Evolutionary conservation across 1,284 basidiomycete species (phyloP).

Genomic region (Rhodotorula sp.): DNA sequence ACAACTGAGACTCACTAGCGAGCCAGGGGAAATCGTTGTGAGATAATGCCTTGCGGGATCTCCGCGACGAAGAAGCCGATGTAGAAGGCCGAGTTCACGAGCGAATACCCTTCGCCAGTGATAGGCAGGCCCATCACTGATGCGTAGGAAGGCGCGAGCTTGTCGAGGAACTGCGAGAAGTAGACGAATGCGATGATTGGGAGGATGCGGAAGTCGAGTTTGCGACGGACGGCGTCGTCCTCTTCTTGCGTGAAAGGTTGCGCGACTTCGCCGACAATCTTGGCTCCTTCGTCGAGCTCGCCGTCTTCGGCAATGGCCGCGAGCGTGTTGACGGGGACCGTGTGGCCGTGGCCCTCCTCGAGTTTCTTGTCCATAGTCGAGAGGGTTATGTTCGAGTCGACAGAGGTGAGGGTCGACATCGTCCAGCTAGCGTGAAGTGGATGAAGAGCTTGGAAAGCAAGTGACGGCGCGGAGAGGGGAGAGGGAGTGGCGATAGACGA

Average conservation of each 20-base stretch:
- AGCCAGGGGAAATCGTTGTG: conserved; percentile 58
- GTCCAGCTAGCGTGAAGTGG: background rate
- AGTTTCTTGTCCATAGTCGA: conserved; percentile 21
- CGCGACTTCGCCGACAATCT: conserved; percentile 16
- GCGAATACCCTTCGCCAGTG: conserved; percentile 57
- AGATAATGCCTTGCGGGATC: conserved; percentile 65
- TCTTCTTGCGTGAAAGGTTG: conserved; percentile 19
- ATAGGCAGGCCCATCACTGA: conserved; percentile 58
- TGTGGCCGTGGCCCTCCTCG: conserved; percentile 8
- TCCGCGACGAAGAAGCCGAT: conserved; percentile 52
- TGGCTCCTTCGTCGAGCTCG: conserved; percentile 25
- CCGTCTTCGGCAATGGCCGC: conserved; percentile 1
- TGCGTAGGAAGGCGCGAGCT: conserved; percentile 52
- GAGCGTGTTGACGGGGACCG: background rate
- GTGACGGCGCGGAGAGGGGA: background rate
- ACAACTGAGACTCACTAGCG: conserved; percentile 15
- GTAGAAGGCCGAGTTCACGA: conserved; percentile 62
- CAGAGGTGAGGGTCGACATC: conserved; percentile 8
- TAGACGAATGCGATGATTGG: conserved; percentile 58
- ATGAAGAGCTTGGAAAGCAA: background rate
- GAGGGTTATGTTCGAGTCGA: background rate
- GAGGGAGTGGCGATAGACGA: background rate
- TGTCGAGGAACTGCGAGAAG: conserved; percentile 52
- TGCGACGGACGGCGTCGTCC: conserved; percentile 47
- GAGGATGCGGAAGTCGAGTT: conserved; percentile 61